Evolutionary conservation across 768 basidiomycete species (phyloP), one percentile per base, ranked within the genome.

Genomic region (Tricholoma flavovirens): DNA sequence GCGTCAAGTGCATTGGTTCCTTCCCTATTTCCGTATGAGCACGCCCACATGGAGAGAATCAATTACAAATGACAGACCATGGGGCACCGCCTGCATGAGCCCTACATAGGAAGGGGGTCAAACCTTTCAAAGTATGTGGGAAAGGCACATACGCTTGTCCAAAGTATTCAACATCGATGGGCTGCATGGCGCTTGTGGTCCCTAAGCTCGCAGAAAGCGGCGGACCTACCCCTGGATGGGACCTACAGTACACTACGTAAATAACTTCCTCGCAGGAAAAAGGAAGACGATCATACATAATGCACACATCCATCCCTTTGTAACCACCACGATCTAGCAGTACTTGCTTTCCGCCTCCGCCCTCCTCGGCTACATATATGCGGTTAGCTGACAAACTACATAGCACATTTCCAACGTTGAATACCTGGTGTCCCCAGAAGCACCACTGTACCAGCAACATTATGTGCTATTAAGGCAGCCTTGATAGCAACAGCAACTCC

Each of bases 1-100:
- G 93, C 93, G 64, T 95, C 93, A 43, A 92, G 79, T 11, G 92
- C 90, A 64, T 94, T 94, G 40, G 79, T 80, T 21, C 87, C 92
- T 69, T 94, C 89, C 88, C 80, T 81, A 56, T 42, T 33, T 36
- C 12, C 22, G 50, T 30, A 51, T 48, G 43, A 58, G 48, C 17
- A 56, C 43, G 21, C 12, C 53, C 32, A 52, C 52, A n/a, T 22
- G 26, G 4, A 19, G 45, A 17, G 53, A 29, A 7, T 49, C 26
- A 46, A 24, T 26, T 46, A 55, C 38, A 52, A 54, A 30, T 43
- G 45, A 62, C 68, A 53, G 63, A 79, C 84, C 92, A 93, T 3
- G 91, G 91, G 10, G 87, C 81, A 32, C 77, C 80, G n/a, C 84
- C 86, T 14, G 90, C 90, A 62, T 91, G 90, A 5, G 89, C 88